Evolutionary conservation across 1,284 basidiomycete species (phyloP), one percentile per base, ranked within the genome.

Genomic region (Cryptococcus sp.): DNA sequence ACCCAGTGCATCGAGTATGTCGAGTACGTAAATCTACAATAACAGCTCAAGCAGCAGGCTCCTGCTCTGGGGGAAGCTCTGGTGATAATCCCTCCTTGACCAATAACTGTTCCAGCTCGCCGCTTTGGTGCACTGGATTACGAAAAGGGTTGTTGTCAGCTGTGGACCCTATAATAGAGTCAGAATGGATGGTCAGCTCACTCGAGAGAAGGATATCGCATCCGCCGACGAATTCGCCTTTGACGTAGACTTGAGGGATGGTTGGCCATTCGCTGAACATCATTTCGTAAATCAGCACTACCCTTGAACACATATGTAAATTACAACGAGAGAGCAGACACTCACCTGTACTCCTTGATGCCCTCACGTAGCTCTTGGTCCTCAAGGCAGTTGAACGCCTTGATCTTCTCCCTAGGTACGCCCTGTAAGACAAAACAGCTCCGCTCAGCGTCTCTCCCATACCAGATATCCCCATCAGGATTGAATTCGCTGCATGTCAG

Each of bases 281-380:
- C 39, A n/a, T 38, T 15, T 25, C 22, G 43, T 38, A 49, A 20
- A 41, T 69, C 54, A 69, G 66, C 52, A 25, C 23, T 3, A 22
- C 10, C 38, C 39, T 41, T 7, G 13, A 23, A 17, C 30, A n/a
- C 5, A 49, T 5, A 20, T 4, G 10, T 42, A 46, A 41, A 3
- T 30, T 27, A 2, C 7, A 10, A 10, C 8, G 30, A 35, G 30
- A 8, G 30, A 30, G 35, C 25, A 19, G 41, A n/a, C 65, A 83
- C 91, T 70, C 69, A 95, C 92, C 90, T 93, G 78, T 91, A 98
- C 78, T 97, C 93, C 80, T 99, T 98, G 77, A 98, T 95, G 3
- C 86, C 86, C 70, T 80, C 71, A 27, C 79, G 64, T 38, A 80
- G 69, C 66, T 98, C 91, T 45, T 83, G 78, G 76, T 99, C 94